phyloP scores from a whole-genome alignment of 2,329 filamentous ascomycete genomes.

The Phyllachora maydis region DNA sequence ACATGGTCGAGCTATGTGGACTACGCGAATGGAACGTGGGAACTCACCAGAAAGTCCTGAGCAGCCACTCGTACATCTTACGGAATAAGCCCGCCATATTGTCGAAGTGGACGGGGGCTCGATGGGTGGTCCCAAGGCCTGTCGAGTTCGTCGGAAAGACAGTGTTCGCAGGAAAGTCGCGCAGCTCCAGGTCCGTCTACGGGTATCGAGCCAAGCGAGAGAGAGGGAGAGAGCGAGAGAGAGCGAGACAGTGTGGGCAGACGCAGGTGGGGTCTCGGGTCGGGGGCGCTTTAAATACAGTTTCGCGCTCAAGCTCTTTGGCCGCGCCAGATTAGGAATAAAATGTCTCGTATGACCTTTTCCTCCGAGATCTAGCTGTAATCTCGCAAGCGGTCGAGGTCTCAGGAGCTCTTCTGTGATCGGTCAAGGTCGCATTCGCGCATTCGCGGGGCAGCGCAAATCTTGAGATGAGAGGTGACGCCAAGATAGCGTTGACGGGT shows the following conservation, averaged over 20 bases:
- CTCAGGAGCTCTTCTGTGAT: conserved; percentile 3
- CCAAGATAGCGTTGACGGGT: conserved; percentile 6
- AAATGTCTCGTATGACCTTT: conserved; percentile 19
- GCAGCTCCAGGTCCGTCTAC: conserved; percentile 3
- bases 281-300: conserved; percentile 17
- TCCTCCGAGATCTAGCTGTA: conserved; percentile 4
- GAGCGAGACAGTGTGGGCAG: conserved; percentile 9
- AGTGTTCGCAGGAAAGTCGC: conserved; percentile 4
- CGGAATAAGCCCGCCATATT: conserved; percentile 80
- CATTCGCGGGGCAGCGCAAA: conserved; percentile 6
- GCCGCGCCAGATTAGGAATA: conserved; percentile 11
- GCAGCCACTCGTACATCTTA: conserved; percentile 92
- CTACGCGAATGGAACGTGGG: conserved; percentile 5
- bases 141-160: conserved; percentile 1
- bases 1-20: conserved; percentile 6
- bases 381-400: conserved; percentile 4
- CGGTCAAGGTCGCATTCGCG: too few species aligned
- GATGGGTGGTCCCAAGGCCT: conserved; percentile 2
- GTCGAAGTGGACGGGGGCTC: neutral
- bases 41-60: conserved; percentile 89
- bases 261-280: too few species aligned
- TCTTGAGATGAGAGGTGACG: conserved; percentile 6
- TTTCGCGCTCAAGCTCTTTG: conserved; percentile 13
- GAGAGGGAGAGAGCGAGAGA: conserved; percentile 2
- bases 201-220: neutral